Base-by-base conservation (phyloP, 164 flowering plant species). In the Houttuynia cordata region DNA sequence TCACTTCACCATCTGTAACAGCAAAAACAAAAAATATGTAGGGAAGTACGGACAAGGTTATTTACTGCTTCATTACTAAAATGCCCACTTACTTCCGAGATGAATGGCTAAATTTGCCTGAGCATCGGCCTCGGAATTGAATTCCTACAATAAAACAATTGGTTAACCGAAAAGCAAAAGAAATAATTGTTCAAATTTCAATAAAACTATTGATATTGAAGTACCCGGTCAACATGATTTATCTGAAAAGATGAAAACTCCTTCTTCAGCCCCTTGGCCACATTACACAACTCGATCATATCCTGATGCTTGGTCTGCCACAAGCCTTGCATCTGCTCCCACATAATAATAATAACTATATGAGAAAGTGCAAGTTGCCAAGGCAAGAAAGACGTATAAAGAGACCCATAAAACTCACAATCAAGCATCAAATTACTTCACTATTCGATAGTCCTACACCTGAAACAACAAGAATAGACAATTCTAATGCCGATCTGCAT, bases 71-170 rank as follows among this genome's bases (percentile, higher is more conserved):
- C 24, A 56, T 20, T 24, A 1, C 25, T 51, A 21, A 37, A 10
- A 13, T 21, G 30, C 51, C 56, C 10, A 23, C 81, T 75, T 51
- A 88, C 96, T 82, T 42, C 69, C 76, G 60, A 91, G 94, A 30
- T 37, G 18, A 57, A 74, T 61, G 1, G 83, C 96, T 64, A 82
- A 73, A 74, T 86, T 91, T 20, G 96, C 94, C 74, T 82, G 84
- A 68, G 80, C 83, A 79, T 91, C 98, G 15, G 96, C 98, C 40
- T 79, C 96, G 8, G 87, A 69, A 70, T 91, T 91, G 8, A 71
- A 65, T 8, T 71, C 82, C 96, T 91, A 57, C 10, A 30, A 30
- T 30, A 30, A 30, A 30, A 30, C 37, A 30, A 30, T 30, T 30
- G 6, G 37, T 30, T 30, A 30, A 30, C 37, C 37, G 6, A 30